phyloP scores from a whole-genome alignment of 163 green algal genomes.

The Chlamydomonas reinhardtii region DNA sequence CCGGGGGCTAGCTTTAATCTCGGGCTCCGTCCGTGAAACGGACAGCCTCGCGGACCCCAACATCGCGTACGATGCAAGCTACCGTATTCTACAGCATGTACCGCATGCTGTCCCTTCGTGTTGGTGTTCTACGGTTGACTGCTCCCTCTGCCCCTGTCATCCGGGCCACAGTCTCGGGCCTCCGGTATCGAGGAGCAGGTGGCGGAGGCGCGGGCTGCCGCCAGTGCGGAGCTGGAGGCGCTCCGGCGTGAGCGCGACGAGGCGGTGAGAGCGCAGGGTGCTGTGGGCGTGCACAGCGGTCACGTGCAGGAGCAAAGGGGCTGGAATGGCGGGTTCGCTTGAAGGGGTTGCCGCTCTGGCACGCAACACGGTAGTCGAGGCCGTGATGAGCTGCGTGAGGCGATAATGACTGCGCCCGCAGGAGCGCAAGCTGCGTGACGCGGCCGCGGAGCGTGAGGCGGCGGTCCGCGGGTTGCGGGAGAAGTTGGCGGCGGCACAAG shows the following conservation, averaged over 20 bases:
- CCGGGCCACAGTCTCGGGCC: background rate
- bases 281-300: too few relatives aligned
- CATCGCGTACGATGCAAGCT: too few relatives aligned
- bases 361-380: background rate
- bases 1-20: too few relatives aligned
- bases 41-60: too few relatives aligned
- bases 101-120: too few relatives aligned
- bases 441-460: background rate
- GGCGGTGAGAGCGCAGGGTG: background rate
- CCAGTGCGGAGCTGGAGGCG: background rate
- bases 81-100: too few relatives aligned
- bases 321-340: too few relatives aligned
- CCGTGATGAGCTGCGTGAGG: background rate
- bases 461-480: slow-evolving; percentile 7
- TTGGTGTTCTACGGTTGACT: too few relatives aligned
- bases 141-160: too few relatives aligned
- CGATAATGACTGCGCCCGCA: too few relatives aligned
- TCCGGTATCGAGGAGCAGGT: slow-evolving; percentile 12
- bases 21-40: too few relatives aligned
- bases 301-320: too few relatives aligned
- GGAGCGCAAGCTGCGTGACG: slow-evolving; percentile 8
- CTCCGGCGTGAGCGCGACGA: background rate
- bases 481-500: background rate
- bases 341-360: background rate
- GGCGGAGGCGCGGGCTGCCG: background rate